Evolutionary conservation across 1,284 basidiomycete genomes (phyloP), one percentile per base, ranked within the genome.

Genomic region (Naganishia sp.): DNA sequence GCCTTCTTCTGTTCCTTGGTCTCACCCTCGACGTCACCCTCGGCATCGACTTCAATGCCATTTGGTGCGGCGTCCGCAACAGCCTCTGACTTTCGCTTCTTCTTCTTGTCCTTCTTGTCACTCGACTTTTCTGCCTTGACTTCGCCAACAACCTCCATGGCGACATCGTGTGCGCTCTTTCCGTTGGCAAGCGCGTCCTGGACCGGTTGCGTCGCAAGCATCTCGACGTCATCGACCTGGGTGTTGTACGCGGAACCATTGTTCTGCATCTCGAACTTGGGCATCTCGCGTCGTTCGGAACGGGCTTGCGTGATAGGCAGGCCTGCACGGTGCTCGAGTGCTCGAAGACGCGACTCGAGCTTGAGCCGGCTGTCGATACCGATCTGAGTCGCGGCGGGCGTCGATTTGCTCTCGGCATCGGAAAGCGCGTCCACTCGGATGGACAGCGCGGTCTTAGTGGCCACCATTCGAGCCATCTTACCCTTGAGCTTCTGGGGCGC

Each of bases 401-500:
- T 90, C 1, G 92, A 91, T 80, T 97, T 96, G 75, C 87, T 90
- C 69, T 97, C 92, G 28, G 88, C 84, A 71, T 97, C 94, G 31
- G 94, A 90, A 50, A 99, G 87, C 6, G 95, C 95, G 74, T 99
- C 95, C 50, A 98, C 90, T 79, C 95, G 93, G 74, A 95, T 93
- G 5, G 94, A 96, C 11, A 99, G 86, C 0, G 95, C 91, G 4
- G 95, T 89, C 84, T 97, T 97, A 69, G 95, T 98, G 45, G 95
- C 94, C 36, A 98, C 93, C 95, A 99, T 99, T 73, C 96, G 90
- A 15, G 96, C 96, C 95, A 99, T 98, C 88, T 99, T 99, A 75
- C 95, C 96, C 85, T 99, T 99, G 71, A 97, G 86, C 83, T 97
- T 97, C 72, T 94, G 92, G 57, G 95, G 92, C 64, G 96, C 95